Evolutionary conservation across 2,329 filamentous ascomycete species (phyloP).

Genomic region (Neonectria sp.): DNA sequence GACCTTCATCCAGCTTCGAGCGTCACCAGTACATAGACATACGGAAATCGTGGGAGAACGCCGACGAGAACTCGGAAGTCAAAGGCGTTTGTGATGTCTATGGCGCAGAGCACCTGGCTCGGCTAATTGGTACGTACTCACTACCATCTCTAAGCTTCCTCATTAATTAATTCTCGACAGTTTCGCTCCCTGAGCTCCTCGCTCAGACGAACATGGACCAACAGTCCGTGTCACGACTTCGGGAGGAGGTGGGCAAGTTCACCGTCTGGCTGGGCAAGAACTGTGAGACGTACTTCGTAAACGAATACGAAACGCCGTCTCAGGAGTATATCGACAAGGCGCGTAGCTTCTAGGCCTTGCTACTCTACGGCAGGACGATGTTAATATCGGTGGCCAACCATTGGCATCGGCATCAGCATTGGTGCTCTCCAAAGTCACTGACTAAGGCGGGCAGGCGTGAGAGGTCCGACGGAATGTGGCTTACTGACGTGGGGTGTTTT

Average conservation of each 20-base stretch:
- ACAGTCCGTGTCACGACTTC: conserved; percentile 88
- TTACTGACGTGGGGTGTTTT: neutral
- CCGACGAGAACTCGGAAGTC: conserved; percentile 74
- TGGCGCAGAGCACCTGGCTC: conserved; percentile 91
- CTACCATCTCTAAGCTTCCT: neutral
- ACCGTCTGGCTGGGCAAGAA: conserved; percentile 88
- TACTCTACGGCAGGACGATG: conserved; percentile 48
- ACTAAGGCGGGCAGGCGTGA: neutral
- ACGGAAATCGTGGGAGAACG: conserved; percentile 77
- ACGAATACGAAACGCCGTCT: conserved; percentile 80
- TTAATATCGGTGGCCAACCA: neutral
- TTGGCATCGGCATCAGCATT: neutral
- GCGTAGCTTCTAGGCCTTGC: conserved; percentile 57
- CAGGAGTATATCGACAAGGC: conserved; percentile 82
- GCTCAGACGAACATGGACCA: conserved; percentile 99
- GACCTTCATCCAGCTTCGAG: conserved; percentile 78
- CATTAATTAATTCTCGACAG: conserved; percentile 60
- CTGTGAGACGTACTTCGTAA: conserved; percentile 82
- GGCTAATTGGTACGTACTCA: conserved; percentile 81
- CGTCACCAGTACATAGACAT: conserved; percentile 88
- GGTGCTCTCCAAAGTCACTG: neutral
- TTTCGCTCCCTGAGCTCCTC: conserved; percentile 91
- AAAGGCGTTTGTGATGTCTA: conserved; percentile 87
- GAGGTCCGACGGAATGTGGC: neutral
- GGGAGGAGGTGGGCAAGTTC: conserved; percentile 91